Conservation (phyloP, 305 asterid species). For the Plantago lanceolata region DNA sequence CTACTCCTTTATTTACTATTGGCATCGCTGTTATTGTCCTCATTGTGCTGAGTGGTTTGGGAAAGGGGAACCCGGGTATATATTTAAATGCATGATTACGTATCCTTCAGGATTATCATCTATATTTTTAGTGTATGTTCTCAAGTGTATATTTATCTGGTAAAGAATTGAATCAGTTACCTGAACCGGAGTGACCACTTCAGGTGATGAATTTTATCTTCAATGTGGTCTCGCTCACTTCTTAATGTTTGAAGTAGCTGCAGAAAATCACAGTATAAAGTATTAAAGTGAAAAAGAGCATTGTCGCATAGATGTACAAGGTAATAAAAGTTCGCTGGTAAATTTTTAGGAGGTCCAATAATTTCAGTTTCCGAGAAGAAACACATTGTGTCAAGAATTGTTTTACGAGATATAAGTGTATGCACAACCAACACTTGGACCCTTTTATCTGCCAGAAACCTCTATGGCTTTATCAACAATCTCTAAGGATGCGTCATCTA, state of each 20-base stretch:
- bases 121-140: conserved; percentile 6
- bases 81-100: no score
- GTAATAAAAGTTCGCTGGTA: not conserved
- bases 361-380: no score
- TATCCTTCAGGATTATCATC: conserved; percentile 5
- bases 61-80: conserved; percentile 14
- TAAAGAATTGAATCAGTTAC: conserved; percentile 33
- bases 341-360: no score
- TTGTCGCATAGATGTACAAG: conserved; percentile 3
- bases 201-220: conserved; percentile 77
- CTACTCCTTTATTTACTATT: no score
- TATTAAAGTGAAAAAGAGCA: conserved; percentile 14
- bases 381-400: no score
- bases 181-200: conserved; percentile 83
- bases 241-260: conserved; percentile 78
- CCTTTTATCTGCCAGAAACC: no score
- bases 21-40: not conserved
- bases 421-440: no score
- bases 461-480: no score
- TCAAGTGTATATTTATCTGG: conserved; percentile 2
- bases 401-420: no score
- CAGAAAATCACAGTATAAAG: conserved; percentile 24
- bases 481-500: no score
- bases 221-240: conserved; percentile 72
- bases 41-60: not conserved